Percentiles rank a stretch among this genome's conserved stretches.
phyloP scores from a whole-genome alignment of 2,329 filamentous ascomycete species.

The Claviceps citrina region DNA sequence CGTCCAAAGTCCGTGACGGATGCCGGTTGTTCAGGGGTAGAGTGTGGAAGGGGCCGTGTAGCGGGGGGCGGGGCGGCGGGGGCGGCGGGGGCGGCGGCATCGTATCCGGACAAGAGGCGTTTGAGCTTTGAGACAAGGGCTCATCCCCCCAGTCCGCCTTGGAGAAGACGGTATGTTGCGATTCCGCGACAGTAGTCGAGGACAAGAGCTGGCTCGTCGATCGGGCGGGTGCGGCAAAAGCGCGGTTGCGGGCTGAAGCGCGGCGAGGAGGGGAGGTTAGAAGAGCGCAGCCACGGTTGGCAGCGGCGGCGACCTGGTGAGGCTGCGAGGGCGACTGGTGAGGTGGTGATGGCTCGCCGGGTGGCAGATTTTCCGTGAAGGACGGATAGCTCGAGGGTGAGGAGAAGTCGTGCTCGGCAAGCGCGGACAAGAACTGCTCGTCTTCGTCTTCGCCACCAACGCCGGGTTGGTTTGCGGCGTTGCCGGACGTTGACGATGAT shows the following conservation, averaged over 20 bases:
- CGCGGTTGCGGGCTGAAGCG: conserved; percentile 6
- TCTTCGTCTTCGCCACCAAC: conserved; percentile 11
- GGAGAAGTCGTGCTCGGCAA: conserved; percentile 18
- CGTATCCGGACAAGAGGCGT: conserved; percentile 16
- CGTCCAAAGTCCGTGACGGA: conserved; percentile 9
- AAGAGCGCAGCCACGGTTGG: conserved; percentile 3
- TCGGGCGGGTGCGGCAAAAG: conserved; percentile 11
- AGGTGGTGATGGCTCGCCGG: conserved; percentile 1
- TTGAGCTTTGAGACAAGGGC: conserved; percentile 12
- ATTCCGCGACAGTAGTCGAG: conserved; percentile 10
- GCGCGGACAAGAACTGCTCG: conserved; percentile 12
- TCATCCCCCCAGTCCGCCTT: conserved; percentile 17
- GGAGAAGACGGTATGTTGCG: conserved; percentile 14
- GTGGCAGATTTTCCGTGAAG: conserved; percentile 9
- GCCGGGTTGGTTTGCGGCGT: background rate
- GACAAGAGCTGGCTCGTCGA: conserved; percentile 10
- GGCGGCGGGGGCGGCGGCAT: conserved; percentile 12
- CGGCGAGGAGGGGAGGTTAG: conserved; percentile 6
- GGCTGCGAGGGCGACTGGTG: conserved; percentile 4
- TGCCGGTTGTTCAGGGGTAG: conserved; percentile 14
- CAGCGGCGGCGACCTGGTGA: conserved; percentile 3
- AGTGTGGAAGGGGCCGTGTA: background rate
- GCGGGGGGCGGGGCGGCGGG: background rate
- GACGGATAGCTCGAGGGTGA: conserved; percentile 22
- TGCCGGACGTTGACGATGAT: background rate